These are phyloP conservation scores for Linum lewisii DNA, from an alignment of 345 rosid species.

Conservation along the genomic window DNA sequence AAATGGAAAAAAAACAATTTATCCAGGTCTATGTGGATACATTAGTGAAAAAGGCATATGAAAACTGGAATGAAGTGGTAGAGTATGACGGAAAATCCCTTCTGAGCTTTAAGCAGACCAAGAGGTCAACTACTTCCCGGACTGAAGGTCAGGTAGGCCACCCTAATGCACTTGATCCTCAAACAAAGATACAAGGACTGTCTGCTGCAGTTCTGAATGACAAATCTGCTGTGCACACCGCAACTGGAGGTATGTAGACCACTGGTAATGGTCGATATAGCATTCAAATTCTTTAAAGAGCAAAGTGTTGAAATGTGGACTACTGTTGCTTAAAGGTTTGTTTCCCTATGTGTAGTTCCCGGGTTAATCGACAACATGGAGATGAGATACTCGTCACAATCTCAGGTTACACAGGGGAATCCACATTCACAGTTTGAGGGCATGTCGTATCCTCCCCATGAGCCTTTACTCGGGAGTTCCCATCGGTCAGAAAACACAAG, in stretches of 20 bases:
- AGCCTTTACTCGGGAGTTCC: constrained; percentile 35
- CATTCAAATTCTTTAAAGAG: no score
- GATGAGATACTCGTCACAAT: constrained; percentile 37
- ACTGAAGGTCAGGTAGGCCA: constrained; percentile 41
- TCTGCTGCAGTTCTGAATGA: constrained; percentile 43
- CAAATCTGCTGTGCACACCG: constrained; percentile 41
- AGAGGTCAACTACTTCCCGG: constrained; percentile 35
- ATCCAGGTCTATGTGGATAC: constrained; percentile 78
- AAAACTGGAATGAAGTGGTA: constrained; percentile 70
- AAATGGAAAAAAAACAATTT: not conserved
- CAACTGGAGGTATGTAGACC: constrained; percentile 45
- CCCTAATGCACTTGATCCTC: constrained; percentile 40
- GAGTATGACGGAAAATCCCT: constrained; percentile 91
- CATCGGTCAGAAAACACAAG: constrained; percentile 39
- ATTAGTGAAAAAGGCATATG: constrained; percentile 90
- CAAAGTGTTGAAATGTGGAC: no score
- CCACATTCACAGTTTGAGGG: constrained; percentile 36
- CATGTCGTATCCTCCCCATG: constrained; percentile 31
- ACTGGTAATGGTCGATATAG: no score
- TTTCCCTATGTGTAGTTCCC: constrained; percentile 10
- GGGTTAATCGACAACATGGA: constrained; percentile 47
- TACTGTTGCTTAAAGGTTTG: not conserved
- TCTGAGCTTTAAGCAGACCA: constrained; percentile 52
- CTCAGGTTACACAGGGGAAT: constrained; percentile 48
- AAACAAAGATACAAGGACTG: constrained; percentile 36